Conservation (phyloP, 768 basidiomycete genomes). For the Terana coerulea region DNA sequence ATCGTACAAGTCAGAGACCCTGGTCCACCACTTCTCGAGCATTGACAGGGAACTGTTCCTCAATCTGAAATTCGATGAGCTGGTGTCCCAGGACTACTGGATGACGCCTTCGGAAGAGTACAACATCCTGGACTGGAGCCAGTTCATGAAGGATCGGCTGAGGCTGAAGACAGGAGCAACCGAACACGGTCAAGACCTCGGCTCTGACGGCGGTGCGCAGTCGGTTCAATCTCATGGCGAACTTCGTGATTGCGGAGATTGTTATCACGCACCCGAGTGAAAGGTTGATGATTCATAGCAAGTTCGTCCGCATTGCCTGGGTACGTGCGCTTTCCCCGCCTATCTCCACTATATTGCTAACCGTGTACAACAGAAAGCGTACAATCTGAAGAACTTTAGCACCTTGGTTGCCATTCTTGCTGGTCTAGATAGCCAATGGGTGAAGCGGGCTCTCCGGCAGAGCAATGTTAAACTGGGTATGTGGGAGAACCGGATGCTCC, state of each 20-base stretch:
- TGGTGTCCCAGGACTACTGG: constrained; percentile 69
- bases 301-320: constrained; percentile 85
- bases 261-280: constrained; percentile 67
- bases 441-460: constrained; percentile 61
- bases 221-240: constrained; percentile 80
- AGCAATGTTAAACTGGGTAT: constrained; percentile 62
- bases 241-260: constrained; percentile 79
- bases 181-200: constrained; percentile 57
- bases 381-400: constrained; percentile 71
- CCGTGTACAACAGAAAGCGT: constrained; percentile 63
- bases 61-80: constrained; percentile 81
- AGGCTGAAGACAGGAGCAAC: constrained; percentile 59
- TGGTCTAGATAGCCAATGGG: constrained; percentile 69
- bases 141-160: constrained; percentile 76
- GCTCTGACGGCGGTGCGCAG: constrained; percentile 72
- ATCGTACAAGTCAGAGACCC: constrained; percentile 49
- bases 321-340: constrained; percentile 38
- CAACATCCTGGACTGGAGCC: constrained; percentile 79
- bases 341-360: background rate
- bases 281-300: constrained; percentile 60
- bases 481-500: constrained; percentile 71
- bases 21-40: constrained; percentile 81
- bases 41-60: constrained; percentile 88
- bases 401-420: constrained; percentile 77
- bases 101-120: constrained; percentile 53